A percentile compares a stretch with the other conserved stretches of the same genome.
Evolutionary conservation across 1,139 yeast genomes (phyloP).

Genomic region (Candida tropicalis): DNA sequence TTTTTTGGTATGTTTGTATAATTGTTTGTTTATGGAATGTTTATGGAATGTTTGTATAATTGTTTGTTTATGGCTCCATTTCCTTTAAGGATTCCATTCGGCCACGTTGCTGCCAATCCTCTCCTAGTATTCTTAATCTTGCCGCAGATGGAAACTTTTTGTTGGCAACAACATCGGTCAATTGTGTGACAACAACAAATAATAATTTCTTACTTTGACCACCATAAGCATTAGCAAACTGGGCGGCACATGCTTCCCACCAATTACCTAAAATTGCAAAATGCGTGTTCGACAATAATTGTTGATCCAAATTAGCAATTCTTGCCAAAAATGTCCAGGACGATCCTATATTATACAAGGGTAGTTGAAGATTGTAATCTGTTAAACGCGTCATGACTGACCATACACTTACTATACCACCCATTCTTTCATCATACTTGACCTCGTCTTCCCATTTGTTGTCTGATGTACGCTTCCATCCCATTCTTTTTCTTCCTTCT

Average conservation of each 20-base stretch:
- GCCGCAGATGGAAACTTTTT: constrained; percentile 74
- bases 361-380: constrained; percentile 20
- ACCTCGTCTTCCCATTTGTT: constrained; percentile 77
- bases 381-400: constrained; percentile 63
- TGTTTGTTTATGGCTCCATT: constrained; percentile 43
- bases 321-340: constrained; percentile 83
- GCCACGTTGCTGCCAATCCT: constrained; percentile 64
- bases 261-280: constrained; percentile 75
- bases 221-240: constrained; percentile 61
- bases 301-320: constrained; percentile 56
- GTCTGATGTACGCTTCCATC: constrained; percentile 68
- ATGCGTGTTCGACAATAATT: constrained; percentile 64
- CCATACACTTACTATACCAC: constrained; percentile 84
- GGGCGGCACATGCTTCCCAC: constrained; percentile 85
- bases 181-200: constrained; percentile 29
- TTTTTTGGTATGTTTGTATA: too few relatives aligned
- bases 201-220: constrained; percentile 70
- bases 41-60: not conserved
- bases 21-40: too few relatives aligned
- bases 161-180: constrained; percentile 54
- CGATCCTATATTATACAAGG: constrained; percentile 34
- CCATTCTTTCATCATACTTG: constrained; percentile 79
- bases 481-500: constrained; percentile 83
- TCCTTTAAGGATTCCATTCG: constrained; percentile 50
- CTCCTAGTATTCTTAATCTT: constrained; percentile 71